phyloP scores from a whole-genome alignment of 2,329 filamentous ascomycete species.

The Fusarium sulawesiense region DNA sequence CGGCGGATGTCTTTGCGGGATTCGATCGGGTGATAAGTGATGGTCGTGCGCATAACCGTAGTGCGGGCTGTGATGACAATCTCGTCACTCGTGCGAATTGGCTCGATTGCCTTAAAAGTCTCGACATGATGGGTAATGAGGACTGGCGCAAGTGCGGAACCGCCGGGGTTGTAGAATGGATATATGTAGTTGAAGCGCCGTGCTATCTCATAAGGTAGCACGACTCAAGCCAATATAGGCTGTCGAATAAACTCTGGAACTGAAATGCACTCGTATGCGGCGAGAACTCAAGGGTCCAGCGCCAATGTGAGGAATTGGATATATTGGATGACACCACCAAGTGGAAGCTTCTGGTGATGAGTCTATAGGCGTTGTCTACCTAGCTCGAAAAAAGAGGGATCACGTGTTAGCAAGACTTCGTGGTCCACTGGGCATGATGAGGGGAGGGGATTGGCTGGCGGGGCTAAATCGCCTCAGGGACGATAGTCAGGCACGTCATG shows the following conservation, averaged over 20 bases:
- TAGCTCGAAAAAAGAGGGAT: constrained; percentile 48
- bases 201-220: constrained; percentile 51
- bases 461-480: constrained; percentile 11
- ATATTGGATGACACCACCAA: constrained; percentile 48
- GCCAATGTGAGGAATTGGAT: constrained; percentile 41
- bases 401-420: constrained; percentile 47
- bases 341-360: constrained; percentile 47
- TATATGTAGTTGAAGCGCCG: constrained; percentile 36
- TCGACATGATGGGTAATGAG: constrained; percentile 66
- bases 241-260: constrained; percentile 7
- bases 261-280: constrained; percentile 21
- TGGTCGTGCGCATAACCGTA: constrained; percentile 58
- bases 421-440: constrained; percentile 24
- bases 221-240: constrained; percentile 29
- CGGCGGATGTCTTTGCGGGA: constrained; percentile 45
- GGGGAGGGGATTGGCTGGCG: constrained; percentile 22
- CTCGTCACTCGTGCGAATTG: constrained; percentile 72
- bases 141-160: constrained; percentile 51
- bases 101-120: constrained; percentile 73
- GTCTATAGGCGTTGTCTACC: constrained; percentile 42
- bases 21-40: constrained; percentile 48
- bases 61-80: constrained; percentile 64
- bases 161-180: constrained; percentile 47
- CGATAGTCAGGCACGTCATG: constrained; percentile 25
- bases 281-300: constrained; percentile 30